Percentiles rank a stretch among this genome's conserved stretches.
These are phyloP conservation scores for Begonia masoniana DNA, from an alignment of 306 rosid species.

Conservation along the genomic window DNA sequence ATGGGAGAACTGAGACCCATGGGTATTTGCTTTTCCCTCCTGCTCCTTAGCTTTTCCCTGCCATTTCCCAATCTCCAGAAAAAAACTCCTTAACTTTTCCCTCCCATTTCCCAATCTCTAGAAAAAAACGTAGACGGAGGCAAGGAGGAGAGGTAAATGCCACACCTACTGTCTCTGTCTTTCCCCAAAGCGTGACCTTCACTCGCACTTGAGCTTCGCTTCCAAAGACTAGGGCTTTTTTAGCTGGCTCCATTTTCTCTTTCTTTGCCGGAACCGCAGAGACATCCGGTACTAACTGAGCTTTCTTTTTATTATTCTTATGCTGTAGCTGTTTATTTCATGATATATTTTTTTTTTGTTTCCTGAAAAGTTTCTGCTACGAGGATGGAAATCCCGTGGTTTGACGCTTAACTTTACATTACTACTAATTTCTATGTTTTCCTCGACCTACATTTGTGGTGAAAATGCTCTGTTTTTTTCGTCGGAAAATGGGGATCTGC, in stretches of 20 bases:
- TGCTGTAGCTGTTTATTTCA: neutral
- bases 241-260: neutral
- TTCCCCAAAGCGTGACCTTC: neutral
- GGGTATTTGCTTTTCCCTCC: constrained; percentile 4
- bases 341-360: too few relatives aligned
- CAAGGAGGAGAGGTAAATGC: constrained; percentile 1
- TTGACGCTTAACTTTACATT: too few relatives aligned
- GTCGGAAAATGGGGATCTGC: too few relatives aligned
- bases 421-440: too few relatives aligned
- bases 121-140: constrained; percentile 12
- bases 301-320: neutral
- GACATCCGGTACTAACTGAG: neutral
- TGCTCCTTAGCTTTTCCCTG: too few relatives aligned
- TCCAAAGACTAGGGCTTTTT: constrained; percentile 13
- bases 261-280: neutral
- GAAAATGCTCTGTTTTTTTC: too few relatives aligned
- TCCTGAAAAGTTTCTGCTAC: too few relatives aligned
- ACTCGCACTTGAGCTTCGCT: neutral
- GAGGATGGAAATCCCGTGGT: too few relatives aligned
- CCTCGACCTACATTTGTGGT: too few relatives aligned
- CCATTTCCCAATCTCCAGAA: too few relatives aligned
- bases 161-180: neutral
- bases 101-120: constrained; percentile 6
- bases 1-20: too few relatives aligned
- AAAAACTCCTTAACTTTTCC: too few relatives aligned